A percentile compares a stretch with the other conserved stretches of the same genome.
Conservation (phyloP, 805 yeast genomes). For the Teunomyces gatunensis region DNA sequence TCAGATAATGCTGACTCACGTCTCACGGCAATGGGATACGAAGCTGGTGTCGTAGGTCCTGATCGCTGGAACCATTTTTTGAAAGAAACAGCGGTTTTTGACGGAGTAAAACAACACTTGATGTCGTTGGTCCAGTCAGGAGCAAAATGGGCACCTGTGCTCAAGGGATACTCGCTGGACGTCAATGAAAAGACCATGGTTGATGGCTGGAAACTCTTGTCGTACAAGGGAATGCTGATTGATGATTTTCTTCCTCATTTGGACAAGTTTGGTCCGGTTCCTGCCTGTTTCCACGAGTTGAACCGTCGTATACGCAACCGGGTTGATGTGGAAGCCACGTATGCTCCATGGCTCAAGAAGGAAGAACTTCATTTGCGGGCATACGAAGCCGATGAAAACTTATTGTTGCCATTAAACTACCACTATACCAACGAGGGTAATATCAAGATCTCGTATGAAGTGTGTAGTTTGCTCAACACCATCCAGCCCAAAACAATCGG, state of each 20-base stretch:
- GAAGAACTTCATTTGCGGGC: constrained; percentile 73
- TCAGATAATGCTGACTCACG: constrained; percentile 93
- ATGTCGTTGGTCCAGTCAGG: constrained; percentile 48
- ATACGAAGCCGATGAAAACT: constrained; percentile 76
- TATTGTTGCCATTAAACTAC: constrained; percentile 65
- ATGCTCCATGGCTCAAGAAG: constrained; percentile 73
- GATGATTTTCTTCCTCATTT: constrained; percentile 30
- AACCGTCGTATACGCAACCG: constrained; percentile 50
- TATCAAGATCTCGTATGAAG: constrained; percentile 67
- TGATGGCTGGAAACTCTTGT: constrained; percentile 68
- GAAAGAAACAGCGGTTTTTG: constrained; percentile 44
- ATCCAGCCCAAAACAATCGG: constrained; percentile 89
- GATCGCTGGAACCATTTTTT: constrained; percentile 51
- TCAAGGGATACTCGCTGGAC: constrained; percentile 49
- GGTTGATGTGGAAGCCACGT: constrained; percentile 75
- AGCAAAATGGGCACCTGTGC: constrained; percentile 55
- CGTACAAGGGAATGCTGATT: constrained; percentile 46
- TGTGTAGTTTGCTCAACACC: constrained; percentile 60
- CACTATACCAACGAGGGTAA: constrained; percentile 57
- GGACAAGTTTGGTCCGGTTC: constrained; percentile 19
- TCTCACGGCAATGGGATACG: constrained; percentile 65
- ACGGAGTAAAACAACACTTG: constrained; percentile 46
- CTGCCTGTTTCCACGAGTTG: constrained; percentile 23
- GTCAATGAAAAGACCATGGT: constrained; percentile 38
- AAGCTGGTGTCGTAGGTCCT: constrained; percentile 64